Evolutionary conservation across 306 rosid species (phyloP), one percentile per base, ranked within the genome.

Genomic region (Malus asiatica): DNA sequence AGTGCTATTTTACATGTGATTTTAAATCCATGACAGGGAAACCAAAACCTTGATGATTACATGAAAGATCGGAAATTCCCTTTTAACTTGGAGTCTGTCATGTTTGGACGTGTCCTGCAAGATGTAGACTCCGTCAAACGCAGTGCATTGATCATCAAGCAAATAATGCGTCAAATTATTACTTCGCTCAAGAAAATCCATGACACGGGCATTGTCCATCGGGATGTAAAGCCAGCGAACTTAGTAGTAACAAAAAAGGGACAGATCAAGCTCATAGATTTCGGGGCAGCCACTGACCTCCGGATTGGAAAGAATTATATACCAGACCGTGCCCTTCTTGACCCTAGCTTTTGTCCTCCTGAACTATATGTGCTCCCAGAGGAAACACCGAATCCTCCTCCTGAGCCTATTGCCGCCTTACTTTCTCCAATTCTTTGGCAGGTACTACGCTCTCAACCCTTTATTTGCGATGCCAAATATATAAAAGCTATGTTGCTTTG

Each of bases 371-470:
- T 92, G 38, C 87, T 95, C 77, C 98, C 95, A 11, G 92, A 92
- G 87, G 96, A 92, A 87, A 95, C 98, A 65, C 97, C 98, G 19
- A 89, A 86, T 75, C 97, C 97, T 78, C 97, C 99, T 72, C 93
- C 92, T 2, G 97, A 84, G 61, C 99, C 99, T 57, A 86, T 95
- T 78, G 99, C 99, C 19, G 97, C 97, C 58, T 72, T 90, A 18
- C 81, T 95, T 82, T 95, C 99, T 63, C 99, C 99, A 15, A 78
- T 95, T 76, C 71, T 95, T 27, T 92, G 99, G 97, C 99, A 95
- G 97, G 98, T 94, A 78, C n/a, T 70, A 58, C 59, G 74, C 62
- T 69, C 60, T 65, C 46, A 61, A 48, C 33, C 8, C 18, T 44
- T 27, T 6, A 14, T 44, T 25, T 60, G 64, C 4, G 35, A 72